Conservation (phyloP, 768 basidiomycete species). For the Russula ochroleuca region DNA sequence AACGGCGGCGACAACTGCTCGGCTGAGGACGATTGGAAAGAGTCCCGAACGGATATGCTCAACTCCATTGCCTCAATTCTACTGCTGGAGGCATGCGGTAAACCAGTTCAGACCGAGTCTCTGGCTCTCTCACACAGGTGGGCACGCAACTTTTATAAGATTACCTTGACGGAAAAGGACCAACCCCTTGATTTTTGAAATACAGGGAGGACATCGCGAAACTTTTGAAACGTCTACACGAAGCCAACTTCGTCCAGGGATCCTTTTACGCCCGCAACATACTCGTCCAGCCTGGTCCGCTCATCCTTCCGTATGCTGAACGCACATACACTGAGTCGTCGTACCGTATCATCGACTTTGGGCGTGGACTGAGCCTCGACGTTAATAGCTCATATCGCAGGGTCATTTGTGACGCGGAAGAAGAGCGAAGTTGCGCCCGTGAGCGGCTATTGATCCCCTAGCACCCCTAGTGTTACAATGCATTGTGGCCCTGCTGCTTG, state of each 20-base stretch:
- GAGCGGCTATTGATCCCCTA: neutral
- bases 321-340: conserved; percentile 34
- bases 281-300: conserved; percentile 42
- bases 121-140: conserved; percentile 28
- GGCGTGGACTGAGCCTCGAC: conserved; percentile 31
- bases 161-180: neutral
- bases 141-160: neutral
- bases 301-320: conserved; percentile 33
- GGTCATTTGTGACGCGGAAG: no score
- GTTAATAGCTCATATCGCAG: neutral
- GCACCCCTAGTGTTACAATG: neutral
- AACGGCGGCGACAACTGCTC: neutral
- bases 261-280: conserved; percentile 45
- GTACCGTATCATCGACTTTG: conserved; percentile 52
- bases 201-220: conserved; percentile 32
- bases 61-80: conserved; percentile 38
- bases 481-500: neutral
- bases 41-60: neutral
- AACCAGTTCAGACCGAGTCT: conserved; percentile 30
- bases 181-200: neutral
- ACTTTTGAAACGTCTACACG: conserved; percentile 42
- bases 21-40: neutral
- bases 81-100: conserved; percentile 47
- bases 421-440: neutral
- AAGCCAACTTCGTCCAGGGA: conserved; percentile 38